These are phyloP conservation scores for Cladosporium sp. DNA, from an alignment of 2,329 filamentous ascomycete genomes.

Conservation along the genomic window DNA sequence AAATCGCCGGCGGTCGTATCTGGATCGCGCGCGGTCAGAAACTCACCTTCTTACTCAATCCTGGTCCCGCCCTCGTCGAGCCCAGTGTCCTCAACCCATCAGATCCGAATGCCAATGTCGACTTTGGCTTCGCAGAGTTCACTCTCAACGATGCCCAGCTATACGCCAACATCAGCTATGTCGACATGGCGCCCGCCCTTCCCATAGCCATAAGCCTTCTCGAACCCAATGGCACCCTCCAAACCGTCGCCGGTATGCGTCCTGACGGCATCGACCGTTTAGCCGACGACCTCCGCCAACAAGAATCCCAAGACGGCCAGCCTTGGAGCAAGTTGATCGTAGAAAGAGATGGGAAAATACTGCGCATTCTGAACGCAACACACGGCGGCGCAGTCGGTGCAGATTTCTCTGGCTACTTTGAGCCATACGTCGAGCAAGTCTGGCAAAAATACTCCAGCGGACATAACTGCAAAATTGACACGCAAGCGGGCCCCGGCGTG, in stretches of 20 bases:
- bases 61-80: conserved; percentile 32
- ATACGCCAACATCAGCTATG: conserved; percentile 43
- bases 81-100: conserved; percentile 33
- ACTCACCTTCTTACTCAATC: conserved; percentile 35
- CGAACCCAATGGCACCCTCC: conserved; percentile 34
- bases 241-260: conserved; percentile 56
- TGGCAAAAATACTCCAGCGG: conserved; percentile 46
- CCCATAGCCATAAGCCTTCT: conserved; percentile 38
- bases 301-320: conserved; percentile 52
- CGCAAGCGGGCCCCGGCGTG: conserved; percentile 56
- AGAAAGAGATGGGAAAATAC: conserved; percentile 31
- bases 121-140: conserved; percentile 46
- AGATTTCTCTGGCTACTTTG: conserved; percentile 51
- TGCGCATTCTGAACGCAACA: conserved; percentile 44
- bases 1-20: conserved; percentile 36
- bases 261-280: conserved; percentile 54
- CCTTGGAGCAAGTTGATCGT: conserved; percentile 62
- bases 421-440: conserved; percentile 48
- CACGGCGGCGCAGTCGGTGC: conserved; percentile 44
- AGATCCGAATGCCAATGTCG: conserved; percentile 42
- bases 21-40: conserved; percentile 32
- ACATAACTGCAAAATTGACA: conserved; percentile 53
- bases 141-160: conserved; percentile 44
- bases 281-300: conserved; percentile 50
- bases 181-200: conserved; percentile 36